A percentile compares a stretch with the other conserved stretches of the same genome.
phyloP scores from a whole-genome alignment of 768 basidiomycete species.

The Pulveroboletus sp. region DNA sequence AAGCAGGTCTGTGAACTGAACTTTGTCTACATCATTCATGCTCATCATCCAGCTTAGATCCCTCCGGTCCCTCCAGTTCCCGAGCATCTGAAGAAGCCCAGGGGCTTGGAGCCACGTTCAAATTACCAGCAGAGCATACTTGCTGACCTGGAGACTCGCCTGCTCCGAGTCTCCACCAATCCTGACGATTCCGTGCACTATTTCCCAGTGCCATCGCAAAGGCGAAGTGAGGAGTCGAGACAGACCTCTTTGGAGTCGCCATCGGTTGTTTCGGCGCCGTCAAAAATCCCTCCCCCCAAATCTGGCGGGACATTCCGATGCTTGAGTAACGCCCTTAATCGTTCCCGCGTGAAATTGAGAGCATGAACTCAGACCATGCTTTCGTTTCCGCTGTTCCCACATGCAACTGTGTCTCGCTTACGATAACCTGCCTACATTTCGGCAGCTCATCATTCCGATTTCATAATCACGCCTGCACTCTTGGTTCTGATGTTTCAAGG shows the following conservation, averaged over 20 bases:
- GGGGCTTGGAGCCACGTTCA: constrained; percentile 11
- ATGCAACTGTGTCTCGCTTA: constrained; percentile 1
- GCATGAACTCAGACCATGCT: neutral
- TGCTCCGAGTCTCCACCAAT: constrained; percentile 24
- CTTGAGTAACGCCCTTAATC: constrained; percentile 15
- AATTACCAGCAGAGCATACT: constrained; percentile 30
- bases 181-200: constrained; percentile 31
- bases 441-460: constrained; percentile 15
- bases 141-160: constrained; percentile 28
- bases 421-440: constrained; percentile 9
- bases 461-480: constrained; percentile 5
- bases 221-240: constrained; percentile 25
- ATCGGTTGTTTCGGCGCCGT: constrained; percentile 22
- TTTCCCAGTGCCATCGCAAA: constrained; percentile 31
- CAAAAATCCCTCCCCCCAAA: constrained; percentile 18
- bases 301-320: constrained; percentile 20
- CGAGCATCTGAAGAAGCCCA: constrained; percentile 19
- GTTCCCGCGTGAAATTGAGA: constrained; percentile 23
- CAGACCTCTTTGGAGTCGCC: constrained; percentile 28
- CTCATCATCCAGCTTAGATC: constrained; percentile 13
- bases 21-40: neutral
- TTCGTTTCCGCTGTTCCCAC: constrained; percentile 3
- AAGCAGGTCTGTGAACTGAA: constrained; percentile 21
- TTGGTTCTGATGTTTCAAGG: neutral
- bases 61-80: constrained; percentile 28